These are phyloP conservation scores for Aspergillus vadensis DNA, from an alignment of 2,329 filamentous ascomycete genomes.

Conservation along the genomic window DNA sequence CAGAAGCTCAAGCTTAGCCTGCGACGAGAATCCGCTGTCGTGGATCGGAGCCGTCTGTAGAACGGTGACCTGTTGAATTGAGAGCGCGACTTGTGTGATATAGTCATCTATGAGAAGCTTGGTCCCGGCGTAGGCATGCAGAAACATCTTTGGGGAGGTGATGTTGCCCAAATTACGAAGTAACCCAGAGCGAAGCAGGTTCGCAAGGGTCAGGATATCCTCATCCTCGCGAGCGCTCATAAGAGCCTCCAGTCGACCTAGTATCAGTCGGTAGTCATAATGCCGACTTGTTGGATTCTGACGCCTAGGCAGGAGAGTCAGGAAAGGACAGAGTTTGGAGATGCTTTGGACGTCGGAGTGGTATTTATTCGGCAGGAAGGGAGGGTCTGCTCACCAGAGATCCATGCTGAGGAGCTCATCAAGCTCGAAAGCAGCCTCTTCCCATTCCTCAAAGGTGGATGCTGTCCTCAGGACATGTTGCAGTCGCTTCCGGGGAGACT, in stretches of 20 bases:
- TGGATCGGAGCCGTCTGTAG: conserved; percentile 61
- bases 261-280: conserved; percentile 85
- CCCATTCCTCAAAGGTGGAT: conserved; percentile 79
- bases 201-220: conserved; percentile 74
- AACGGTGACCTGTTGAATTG: conserved; percentile 73
- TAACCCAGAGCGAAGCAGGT: conserved; percentile 73
- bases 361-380: too few relatives aligned
- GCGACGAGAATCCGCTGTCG: conserved; percentile 62
- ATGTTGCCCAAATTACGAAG: conserved; percentile 91
- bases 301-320: conserved; percentile 58
- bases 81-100: conserved; percentile 77
- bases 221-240: conserved; percentile 68
- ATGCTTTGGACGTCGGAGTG: neutral
- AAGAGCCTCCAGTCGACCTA: conserved; percentile 72
- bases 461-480: conserved; percentile 67
- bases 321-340: neutral
- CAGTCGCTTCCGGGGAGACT: conserved; percentile 66
- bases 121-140: conserved; percentile 81
- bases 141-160: conserved; percentile 77
- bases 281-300: conserved; percentile 76
- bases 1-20: conserved; percentile 81
- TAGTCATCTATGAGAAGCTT: conserved; percentile 92
- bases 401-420: conserved; percentile 80
- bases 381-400: conserved; percentile 61
- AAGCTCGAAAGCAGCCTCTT: conserved; percentile 78